These are phyloP conservation scores for Chalara sp. DNA, from an alignment of 2,329 filamentous ascomycete genomes.

Conservation along the genomic window DNA sequence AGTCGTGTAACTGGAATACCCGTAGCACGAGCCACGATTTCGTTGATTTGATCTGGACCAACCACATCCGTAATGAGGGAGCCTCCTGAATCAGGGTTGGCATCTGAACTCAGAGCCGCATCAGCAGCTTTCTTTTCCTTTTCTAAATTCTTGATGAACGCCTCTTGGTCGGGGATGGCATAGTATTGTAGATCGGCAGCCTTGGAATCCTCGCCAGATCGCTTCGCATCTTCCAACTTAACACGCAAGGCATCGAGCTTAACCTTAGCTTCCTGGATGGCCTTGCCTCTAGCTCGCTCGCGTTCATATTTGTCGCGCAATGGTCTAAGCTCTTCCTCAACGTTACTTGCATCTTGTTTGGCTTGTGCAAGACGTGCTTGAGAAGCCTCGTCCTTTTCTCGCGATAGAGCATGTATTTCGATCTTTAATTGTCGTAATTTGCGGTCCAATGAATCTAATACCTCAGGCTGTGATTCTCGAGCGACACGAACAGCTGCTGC, in stretches of 20 bases:
- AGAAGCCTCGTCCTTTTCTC: constrained; percentile 92
- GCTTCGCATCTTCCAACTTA: constrained; percentile 89
- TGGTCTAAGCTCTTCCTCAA: constrained; percentile 86
- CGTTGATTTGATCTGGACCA: constrained; percentile 96
- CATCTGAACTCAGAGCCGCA: constrained; percentile 51
- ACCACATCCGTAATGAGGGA: constrained; percentile 88
- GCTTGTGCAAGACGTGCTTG: constrained; percentile 75
- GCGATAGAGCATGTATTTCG: constrained; percentile 89
- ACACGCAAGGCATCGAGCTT: constrained; percentile 89
- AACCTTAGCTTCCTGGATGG: constrained; percentile 89
- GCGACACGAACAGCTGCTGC: constrained; percentile 94
- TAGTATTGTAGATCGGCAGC: constrained; percentile 96
- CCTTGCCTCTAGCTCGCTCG: constrained; percentile 83
- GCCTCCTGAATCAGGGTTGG: constrained; percentile 51
- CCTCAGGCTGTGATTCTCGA: constrained; percentile 91
- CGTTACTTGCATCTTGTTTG: constrained; percentile 85
- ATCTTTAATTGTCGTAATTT: constrained; percentile 88
- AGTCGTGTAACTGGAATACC: constrained; percentile 93
- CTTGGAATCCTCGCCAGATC: constrained; percentile 74
- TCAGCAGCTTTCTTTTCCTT: constrained; percentile 73
- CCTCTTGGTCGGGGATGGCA: constrained; percentile 87
- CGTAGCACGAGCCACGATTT: constrained; percentile 96
- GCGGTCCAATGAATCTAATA: constrained; percentile 89
- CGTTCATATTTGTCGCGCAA: constrained; percentile 92
- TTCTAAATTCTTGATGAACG: constrained; percentile 75